phyloP scores from a whole-genome alignment of 176 grass and related monocot genomes.

The Carex pumila region DNA sequence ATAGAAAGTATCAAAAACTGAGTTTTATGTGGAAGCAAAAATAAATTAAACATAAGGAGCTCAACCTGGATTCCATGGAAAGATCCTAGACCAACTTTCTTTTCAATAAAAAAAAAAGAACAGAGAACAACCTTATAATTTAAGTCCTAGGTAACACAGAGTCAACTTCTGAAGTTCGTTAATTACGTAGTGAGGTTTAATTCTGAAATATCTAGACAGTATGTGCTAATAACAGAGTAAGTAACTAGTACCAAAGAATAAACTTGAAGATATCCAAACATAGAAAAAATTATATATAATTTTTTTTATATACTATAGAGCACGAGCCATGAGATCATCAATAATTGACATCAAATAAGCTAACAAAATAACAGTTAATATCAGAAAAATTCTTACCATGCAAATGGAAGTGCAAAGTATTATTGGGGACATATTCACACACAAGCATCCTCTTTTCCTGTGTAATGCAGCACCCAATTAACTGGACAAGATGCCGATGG shows the following conservation, averaged over 20 bases:
- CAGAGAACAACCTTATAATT: neutral
- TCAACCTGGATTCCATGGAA: neutral
- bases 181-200: neutral
- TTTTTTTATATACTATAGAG: neutral
- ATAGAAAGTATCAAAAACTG: neutral
- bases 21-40: neutral
- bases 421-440: slow-evolving; percentile 80
- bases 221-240: neutral
- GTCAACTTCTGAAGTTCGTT: neutral
- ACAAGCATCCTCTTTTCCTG: slow-evolving; percentile 68
- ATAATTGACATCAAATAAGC: neutral
- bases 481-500: slow-evolving; percentile 68
- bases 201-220: neutral
- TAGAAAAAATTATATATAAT: neutral
- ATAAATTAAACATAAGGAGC: neutral
- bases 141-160: neutral
- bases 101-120: neutral
- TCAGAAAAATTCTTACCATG: slow-evolving; percentile 43
- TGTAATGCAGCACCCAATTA: slow-evolving; percentile 74
- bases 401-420: slow-evolving; percentile 72
- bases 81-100: neutral
- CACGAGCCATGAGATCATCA: neutral
- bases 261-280: neutral
- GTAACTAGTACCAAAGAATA: neutral
- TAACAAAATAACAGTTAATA: neutral